These are phyloP conservation scores for Coemansia sp. DNA, from an alignment of 192 early-diverging fungal species.

Conservation along the genomic window DNA sequence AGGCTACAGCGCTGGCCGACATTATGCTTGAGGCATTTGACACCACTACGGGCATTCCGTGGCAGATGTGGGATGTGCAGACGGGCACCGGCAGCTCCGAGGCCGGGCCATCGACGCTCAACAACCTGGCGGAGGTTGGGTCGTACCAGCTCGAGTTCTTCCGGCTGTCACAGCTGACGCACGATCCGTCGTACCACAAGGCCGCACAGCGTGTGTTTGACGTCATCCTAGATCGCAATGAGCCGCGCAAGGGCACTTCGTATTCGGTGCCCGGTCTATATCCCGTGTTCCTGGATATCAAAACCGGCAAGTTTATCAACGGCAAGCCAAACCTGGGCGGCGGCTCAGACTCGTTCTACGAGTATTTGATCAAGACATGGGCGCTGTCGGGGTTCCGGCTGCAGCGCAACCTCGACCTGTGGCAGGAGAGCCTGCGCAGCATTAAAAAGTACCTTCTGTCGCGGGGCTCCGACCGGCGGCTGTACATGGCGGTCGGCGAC, in stretches of 20 bases:
- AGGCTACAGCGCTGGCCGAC: slow-evolving; percentile 80
- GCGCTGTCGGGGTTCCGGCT: slow-evolving; percentile 64
- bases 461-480: slow-evolving; percentile 40
- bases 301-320: slow-evolving; percentile 43
- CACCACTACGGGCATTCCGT: slow-evolving; percentile 54
- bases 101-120: slow-evolving; percentile 34
- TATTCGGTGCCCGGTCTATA: slow-evolving; percentile 64
- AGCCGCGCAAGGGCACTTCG: slow-evolving; percentile 30
- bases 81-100: slow-evolving; percentile 50
- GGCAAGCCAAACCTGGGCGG: slow-evolving; percentile 77
- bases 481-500: slow-evolving; percentile 54
- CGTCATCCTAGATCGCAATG: slow-evolving; percentile 43
- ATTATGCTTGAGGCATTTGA: slow-evolving; percentile 71
- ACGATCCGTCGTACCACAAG: slow-evolving; percentile 80
- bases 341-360: slow-evolving; percentile 92
- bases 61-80: slow-evolving; percentile 76
- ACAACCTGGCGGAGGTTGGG: slow-evolving; percentile 52
- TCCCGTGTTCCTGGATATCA: slow-evolving; percentile 67
- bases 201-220: slow-evolving; percentile 62
- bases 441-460: slow-evolving; percentile 47
- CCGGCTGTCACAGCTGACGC: slow-evolving; percentile 77
- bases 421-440: slow-evolving; percentile 38
- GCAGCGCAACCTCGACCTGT: slow-evolving; percentile 50
- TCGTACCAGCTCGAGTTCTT: slow-evolving; percentile 78
- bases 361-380: slow-evolving; percentile 92